phyloP scores from a whole-genome alignment of 306 rosid genomes.

The Rubus idaeus region DNA sequence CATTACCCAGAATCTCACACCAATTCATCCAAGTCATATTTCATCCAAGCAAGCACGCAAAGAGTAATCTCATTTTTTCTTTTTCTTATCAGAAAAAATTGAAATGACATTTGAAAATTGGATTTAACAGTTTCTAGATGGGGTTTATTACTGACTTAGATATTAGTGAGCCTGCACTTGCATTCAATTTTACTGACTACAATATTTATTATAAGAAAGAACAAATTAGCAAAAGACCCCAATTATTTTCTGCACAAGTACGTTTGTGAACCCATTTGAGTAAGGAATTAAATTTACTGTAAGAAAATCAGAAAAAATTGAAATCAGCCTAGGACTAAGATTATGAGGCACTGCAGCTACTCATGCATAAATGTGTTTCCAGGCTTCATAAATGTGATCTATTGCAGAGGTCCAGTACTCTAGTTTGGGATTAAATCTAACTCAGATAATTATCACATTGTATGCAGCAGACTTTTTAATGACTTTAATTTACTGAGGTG shows the following conservation, averaged over 20 bases:
- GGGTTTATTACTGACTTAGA: background rate
- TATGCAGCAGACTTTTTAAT: background rate
- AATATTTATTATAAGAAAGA: constrained; percentile 2
- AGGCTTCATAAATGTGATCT: background rate
- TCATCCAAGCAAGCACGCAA: background rate
- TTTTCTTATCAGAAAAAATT: background rate
- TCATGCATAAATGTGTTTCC: background rate
- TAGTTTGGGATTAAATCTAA: background rate
- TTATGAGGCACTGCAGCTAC: constrained; percentile 11
- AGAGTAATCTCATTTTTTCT: background rate
- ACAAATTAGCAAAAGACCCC: constrained; percentile 15
- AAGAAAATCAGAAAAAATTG: background rate
- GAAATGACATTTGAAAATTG: background rate
- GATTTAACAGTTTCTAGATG: background rate
- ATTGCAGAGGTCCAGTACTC: background rate
- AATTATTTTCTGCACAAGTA: constrained; percentile 14
- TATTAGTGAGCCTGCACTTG: background rate
- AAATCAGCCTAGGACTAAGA: background rate
- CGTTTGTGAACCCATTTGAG: constrained; percentile 11
- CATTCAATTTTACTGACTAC: background rate
- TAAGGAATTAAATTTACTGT: constrained; percentile 1
- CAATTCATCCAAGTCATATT: background rate
- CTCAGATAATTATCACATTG: constrained; percentile 1
- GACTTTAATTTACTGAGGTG: background rate
- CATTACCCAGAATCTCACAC: background rate